A percentile compares a stretch with the other conserved stretches of the same genome.
Conservation (phyloP, 208 protist species). For the Wallacemonas rigidus region DNA sequence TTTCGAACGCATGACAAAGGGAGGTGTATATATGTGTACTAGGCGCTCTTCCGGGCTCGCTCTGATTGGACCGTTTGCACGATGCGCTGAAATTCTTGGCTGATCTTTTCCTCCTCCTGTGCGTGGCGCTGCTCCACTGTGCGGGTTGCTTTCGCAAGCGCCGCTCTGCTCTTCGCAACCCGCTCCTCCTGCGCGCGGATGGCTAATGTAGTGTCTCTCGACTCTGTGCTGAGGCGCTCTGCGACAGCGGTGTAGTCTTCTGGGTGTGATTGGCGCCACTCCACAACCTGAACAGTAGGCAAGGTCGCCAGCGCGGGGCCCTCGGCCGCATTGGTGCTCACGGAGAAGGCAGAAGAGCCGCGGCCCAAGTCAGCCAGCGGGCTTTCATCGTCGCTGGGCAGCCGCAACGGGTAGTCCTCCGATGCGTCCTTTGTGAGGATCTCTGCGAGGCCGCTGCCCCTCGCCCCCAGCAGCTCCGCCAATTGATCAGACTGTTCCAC, state of each 20-base stretch:
- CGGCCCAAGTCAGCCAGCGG: background rate
- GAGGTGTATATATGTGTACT: background rate
- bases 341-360: background rate
- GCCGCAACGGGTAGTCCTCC: background rate
- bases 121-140: constrained; percentile 26
- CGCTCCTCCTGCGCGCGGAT: constrained; percentile 6
- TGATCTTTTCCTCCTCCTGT: constrained; percentile 27
- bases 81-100: constrained; percentile 25
- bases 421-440: constrained; percentile 34
- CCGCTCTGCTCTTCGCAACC: constrained; percentile 20
- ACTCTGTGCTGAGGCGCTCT: constrained; percentile 14
- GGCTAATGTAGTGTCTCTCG: constrained; percentile 12
- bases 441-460: constrained; percentile 42
- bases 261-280: constrained; percentile 45
- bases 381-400: background rate
- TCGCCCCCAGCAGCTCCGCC: constrained; percentile 41
- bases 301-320: constrained; percentile 10
- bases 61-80: constrained; percentile 3
- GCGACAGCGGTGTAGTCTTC: constrained; percentile 23
- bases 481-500: constrained; percentile 46
- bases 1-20: no score
- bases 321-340: background rate
- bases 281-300: constrained; percentile 50
- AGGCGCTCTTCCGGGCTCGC: background rate
- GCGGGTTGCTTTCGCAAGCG: constrained; percentile 21